Evolutionary conservation across 495 filamentous ascomycete species (phyloP).

Genomic region (Aspergillus mulundensis): DNA sequence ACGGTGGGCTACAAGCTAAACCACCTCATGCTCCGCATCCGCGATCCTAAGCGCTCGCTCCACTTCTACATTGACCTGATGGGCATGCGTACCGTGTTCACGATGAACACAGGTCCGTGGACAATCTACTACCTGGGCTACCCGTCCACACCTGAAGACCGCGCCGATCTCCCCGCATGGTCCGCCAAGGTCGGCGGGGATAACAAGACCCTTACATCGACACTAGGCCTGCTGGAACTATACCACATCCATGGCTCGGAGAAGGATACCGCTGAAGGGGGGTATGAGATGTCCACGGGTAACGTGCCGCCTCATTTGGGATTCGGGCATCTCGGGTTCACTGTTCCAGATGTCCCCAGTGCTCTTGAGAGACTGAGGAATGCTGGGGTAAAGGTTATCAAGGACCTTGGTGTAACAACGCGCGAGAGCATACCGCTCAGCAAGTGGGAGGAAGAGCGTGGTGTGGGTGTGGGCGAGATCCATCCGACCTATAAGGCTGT

Average conservation of each 20-base stretch:
- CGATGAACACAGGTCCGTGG: conserved; percentile 41
- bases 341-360: conserved; percentile 31
- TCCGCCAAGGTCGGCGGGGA: conserved; percentile 20
- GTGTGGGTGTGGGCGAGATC: conserved; percentile 31
- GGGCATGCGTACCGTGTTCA: conserved; percentile 47
- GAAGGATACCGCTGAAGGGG: conserved; percentile 8
- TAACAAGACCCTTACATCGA: conserved; percentile 25
- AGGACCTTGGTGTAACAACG: conserved; percentile 31
- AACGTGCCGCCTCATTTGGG: conserved; percentile 34
- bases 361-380: conserved; percentile 29
- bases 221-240: conserved; percentile 33
- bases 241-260: conserved; percentile 36
- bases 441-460: conserved; percentile 33
- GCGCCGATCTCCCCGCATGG: conserved; percentile 24
- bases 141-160: conserved; percentile 22
- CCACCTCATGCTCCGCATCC: conserved; percentile 42
- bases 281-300: conserved; percentile 20
- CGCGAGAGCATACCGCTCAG: conserved; percentile 32
- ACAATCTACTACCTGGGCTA: conserved; percentile 44
- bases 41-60: conserved; percentile 33
- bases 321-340: conserved; percentile 40
- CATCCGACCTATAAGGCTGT: conserved; percentile 34
- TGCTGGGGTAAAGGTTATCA: conserved; percentile 31
- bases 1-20: conserved; percentile 43
- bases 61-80: conserved; percentile 46